Base-by-base conservation (phyloP, 768 basidiomycete genomes). In the Termitomyces sp. region DNA sequence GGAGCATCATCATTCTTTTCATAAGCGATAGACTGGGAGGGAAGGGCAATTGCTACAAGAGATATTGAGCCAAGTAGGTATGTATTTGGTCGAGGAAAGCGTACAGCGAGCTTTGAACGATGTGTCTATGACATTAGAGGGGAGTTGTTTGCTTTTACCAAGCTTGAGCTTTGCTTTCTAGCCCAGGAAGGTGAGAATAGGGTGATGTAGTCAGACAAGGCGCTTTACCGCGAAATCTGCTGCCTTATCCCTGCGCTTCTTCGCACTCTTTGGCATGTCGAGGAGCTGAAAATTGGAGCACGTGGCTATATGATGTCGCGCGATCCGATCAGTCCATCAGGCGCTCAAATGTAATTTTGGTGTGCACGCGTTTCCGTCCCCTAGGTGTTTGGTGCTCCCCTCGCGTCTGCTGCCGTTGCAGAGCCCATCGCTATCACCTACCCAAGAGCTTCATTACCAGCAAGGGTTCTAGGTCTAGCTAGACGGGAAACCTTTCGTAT, bases 111-210 rank as follows among this genome's bases (percentile, higher is more conserved):
- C 86, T 68, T 95, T 94, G 81, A 96, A 98, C 1, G 95, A 94
- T 1, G 96, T 98, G 72, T 98, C 92, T 62, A 98, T 83, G 5
- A 84, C 91, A 79, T 98, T 98, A 45, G 74, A 79, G 10, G 94
- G 78, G 10, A 76, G 68, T 64, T 88, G 83, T 70, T 95, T 98
- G 43, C 91, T 94, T 69, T 96, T 99, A 35, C 96, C 96, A 49
- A 99, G 89, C 71, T 97, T 99, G 37, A 97, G 79, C 70, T 91
- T 98, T 25, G 92, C 85, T 92, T 94, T 98, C 93, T 98, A 70
- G 37, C 52, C 47, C 39, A 16, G 49, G 19, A 2, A 44, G 39
- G 37, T 49, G 51, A 57, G 28, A 49, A 54, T 17, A 21, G 19
- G 28, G 16, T 19, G 44, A 43, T 48, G 19, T 35, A 16, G 41